Evolutionary conservation across 306 rosid genomes (phyloP).

Genomic region (Cucurbita ficifolia): DNA sequence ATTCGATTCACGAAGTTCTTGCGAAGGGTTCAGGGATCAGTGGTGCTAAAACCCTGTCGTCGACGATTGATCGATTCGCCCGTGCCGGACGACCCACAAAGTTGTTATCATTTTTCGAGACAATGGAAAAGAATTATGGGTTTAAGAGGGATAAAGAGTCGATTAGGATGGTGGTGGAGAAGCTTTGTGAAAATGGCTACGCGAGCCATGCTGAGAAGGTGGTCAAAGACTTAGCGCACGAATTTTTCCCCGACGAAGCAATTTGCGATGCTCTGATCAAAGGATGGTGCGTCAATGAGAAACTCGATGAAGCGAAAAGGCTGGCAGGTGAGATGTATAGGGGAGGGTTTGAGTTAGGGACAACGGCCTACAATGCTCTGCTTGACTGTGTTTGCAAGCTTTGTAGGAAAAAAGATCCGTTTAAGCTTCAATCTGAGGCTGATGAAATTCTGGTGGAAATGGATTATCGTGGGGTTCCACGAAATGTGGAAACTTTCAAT

Average conservation of each 20-base stretch:
- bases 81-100: slow-evolving; percentile 45
- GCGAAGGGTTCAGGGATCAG: slow-evolving; percentile 7
- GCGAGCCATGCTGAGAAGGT: slow-evolving; percentile 60
- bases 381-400: slow-evolving; percentile 60
- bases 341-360: slow-evolving; percentile 67
- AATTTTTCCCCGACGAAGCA: slow-evolving; percentile 46
- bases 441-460: slow-evolving; percentile 49
- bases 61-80: slow-evolving; percentile 46
- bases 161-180: slow-evolving; percentile 40
- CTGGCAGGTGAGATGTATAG: slow-evolving; percentile 70
- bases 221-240: slow-evolving; percentile 56
- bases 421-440: slow-evolving; percentile 46
- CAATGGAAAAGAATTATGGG: slow-evolving; percentile 66
- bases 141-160: slow-evolving; percentile 38
- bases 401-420: slow-evolving; percentile 61
- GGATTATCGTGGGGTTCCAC: slow-evolving; percentile 54
- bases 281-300: slow-evolving; percentile 61
- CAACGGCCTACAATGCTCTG: slow-evolving; percentile 48
- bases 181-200: slow-evolving; percentile 49
- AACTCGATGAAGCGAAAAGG: slow-evolving; percentile 56
- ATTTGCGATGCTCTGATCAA: slow-evolving; percentile 46
- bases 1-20: slow-evolving; percentile 44
- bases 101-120: slow-evolving; percentile 49
- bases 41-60: slow-evolving; percentile 37
- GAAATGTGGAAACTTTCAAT: slow-evolving; percentile 72